Conservation (phyloP, 2,329 filamentous ascomycete genomes). For the Colletotrichum cereale region DNA sequence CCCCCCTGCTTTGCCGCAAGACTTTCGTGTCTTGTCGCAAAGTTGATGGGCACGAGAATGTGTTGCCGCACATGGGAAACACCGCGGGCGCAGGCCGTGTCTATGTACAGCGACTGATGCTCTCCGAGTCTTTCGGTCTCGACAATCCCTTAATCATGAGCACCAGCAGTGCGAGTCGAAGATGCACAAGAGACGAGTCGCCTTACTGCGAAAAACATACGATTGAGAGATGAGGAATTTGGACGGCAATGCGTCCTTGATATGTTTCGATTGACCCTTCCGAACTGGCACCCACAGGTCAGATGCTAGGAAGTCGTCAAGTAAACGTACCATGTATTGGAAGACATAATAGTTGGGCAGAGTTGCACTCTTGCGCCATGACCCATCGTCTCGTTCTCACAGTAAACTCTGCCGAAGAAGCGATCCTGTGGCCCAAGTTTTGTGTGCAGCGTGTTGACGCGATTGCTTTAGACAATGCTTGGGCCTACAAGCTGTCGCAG, state of each 20-base stretch:
- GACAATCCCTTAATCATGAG: background rate
- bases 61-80: background rate
- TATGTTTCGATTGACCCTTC: background rate
- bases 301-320: background rate
- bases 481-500: conserved; percentile 1
- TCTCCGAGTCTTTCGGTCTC: conserved; percentile 14
- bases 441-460: conserved; percentile 1
- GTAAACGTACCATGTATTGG: background rate
- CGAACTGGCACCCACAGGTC: background rate
- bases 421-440: background rate
- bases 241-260: background rate
- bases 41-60: background rate
- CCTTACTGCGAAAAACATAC: background rate
- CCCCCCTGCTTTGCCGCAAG: background rate
- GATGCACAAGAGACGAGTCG: background rate
- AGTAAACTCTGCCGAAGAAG: conserved; percentile 30
- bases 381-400: conserved; percentile 29
- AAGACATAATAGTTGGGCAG: conserved; percentile 23
- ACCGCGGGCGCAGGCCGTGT: background rate
- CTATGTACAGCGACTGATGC: background rate
- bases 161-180: background rate
- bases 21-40: background rate
- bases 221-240: background rate
- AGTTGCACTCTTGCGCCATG: conserved; percentile 29
- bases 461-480: conserved; percentile 11